Evolutionary conservation across 2,329 filamentous ascomycete genomes (phyloP).

Genomic region (Phialemonium atrogriseum): DNA sequence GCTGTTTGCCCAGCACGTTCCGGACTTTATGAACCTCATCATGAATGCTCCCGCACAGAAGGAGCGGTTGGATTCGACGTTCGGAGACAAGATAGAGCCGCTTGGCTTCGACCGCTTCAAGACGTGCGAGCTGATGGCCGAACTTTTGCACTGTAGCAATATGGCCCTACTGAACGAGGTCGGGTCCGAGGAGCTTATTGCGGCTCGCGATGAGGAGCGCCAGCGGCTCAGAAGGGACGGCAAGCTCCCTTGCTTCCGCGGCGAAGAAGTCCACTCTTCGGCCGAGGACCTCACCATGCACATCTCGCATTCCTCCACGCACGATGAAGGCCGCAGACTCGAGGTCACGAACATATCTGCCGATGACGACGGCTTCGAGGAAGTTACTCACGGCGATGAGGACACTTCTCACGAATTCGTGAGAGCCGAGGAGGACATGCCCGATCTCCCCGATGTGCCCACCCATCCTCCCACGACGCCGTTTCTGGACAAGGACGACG

Average conservation of each 20-base stretch:
- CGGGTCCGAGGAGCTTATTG: conserved; percentile 82
- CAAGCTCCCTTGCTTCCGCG: conserved; percentile 47
- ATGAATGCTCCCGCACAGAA: conserved; percentile 68
- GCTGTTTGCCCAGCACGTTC: conserved; percentile 82
- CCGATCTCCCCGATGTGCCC: conserved; percentile 16
- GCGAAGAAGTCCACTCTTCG: conserved; percentile 34
- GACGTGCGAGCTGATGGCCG: conserved; percentile 97
- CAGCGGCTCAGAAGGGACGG: conserved; percentile 72
- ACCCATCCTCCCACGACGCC: conserved; percentile 21
- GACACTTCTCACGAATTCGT: conserved; percentile 63
- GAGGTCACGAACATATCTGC: conserved; percentile 72
- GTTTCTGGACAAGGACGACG: conserved; percentile 53
- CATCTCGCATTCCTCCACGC: conserved; percentile 35
- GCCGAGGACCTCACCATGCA: conserved; percentile 58
- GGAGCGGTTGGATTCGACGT: conserved; percentile 74
- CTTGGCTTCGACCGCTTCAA: conserved; percentile 97
- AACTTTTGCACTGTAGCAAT: conserved; percentile 94
- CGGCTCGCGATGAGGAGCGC: conserved; percentile 69
- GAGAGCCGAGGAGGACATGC: conserved; percentile 48
- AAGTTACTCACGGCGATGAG: conserved; percentile 69
- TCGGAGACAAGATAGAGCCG: conserved; percentile 84
- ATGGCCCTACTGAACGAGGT: conserved; percentile 93
- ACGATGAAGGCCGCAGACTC: conserved; percentile 60
- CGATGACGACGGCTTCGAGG: conserved; percentile 86
- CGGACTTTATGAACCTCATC: conserved; percentile 88